Conservation (phyloP, 768 basidiomycete species). For the Cystobasidium onofrii region DNA sequence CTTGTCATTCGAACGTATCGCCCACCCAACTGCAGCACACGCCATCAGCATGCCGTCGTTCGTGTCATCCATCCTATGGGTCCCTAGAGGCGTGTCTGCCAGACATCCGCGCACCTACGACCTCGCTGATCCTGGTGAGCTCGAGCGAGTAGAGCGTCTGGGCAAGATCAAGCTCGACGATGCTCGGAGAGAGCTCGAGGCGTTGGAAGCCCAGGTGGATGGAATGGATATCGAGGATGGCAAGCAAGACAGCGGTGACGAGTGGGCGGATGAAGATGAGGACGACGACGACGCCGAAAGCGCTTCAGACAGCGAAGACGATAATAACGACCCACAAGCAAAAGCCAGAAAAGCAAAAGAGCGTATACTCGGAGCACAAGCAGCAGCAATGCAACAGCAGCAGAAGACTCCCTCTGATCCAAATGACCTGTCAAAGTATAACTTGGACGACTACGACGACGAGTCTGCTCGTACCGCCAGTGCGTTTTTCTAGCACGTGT, state of each 20-base stretch:
- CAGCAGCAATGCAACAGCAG: conserved; percentile 44
- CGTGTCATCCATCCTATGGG: conserved; percentile 21
- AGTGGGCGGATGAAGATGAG: conserved; percentile 49
- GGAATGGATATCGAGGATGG: conserved; percentile 63
- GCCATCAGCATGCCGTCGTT: conserved; percentile 21
- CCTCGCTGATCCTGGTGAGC: conserved; percentile 71
- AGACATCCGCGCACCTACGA: conserved; percentile 76
- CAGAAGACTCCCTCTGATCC: conserved; percentile 47
- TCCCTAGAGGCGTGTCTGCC: conserved; percentile 66
- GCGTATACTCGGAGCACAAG: conserved; percentile 10
- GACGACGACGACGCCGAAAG: conserved; percentile 50
- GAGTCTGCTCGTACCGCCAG: conserved; percentile 52
- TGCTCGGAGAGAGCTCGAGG: conserved; percentile 71
- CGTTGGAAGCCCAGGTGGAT: conserved; percentile 58
- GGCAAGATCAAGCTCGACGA: conserved; percentile 83
- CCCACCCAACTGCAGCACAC: no score
- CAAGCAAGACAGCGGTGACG: conserved; percentile 60
- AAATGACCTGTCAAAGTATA: conserved; percentile 75
- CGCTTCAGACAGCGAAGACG: conserved; percentile 51
- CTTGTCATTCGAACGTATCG: background rate
- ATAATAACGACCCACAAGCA: conserved; percentile 41
- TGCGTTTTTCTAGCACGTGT: conserved; percentile 38
- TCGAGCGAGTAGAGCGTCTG: conserved; percentile 77
- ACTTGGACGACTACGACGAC: conserved; percentile 84
- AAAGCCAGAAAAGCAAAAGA: conserved; percentile 38